phyloP scores from a whole-genome alignment of 345 rosid species.

The Aquilaria malaccensis region DNA sequence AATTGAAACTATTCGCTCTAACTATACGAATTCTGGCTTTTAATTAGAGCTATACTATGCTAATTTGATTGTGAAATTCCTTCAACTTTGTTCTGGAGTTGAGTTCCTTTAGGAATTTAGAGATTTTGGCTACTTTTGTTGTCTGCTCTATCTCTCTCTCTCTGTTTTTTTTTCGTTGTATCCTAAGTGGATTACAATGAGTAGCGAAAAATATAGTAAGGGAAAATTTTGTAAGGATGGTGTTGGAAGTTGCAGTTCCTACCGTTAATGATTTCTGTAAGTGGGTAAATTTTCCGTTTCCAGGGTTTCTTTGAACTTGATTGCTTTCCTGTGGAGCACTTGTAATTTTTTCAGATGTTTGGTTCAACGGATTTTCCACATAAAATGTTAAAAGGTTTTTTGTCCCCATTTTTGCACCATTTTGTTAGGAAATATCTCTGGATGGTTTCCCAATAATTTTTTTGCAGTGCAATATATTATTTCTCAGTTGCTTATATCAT shows the following conservation, averaged over 20 bases:
- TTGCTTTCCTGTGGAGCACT: neutral
- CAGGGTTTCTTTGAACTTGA: neutral
- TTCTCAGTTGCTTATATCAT: neutral
- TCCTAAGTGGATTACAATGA: neutral
- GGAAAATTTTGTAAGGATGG: too few relatives aligned
- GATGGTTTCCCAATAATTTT: too few relatives aligned
- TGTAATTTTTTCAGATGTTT: neutral
- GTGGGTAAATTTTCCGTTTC: neutral
- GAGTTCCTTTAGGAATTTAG: conserved; percentile 21
- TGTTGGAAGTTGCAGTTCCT: neutral
- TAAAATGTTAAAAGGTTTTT: too few relatives aligned
- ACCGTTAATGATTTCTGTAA: neutral
- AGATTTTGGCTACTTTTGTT: conserved; percentile 48
- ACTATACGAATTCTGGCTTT: neutral
- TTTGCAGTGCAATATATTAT: too few relatives aligned
- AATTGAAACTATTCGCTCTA: too few relatives aligned
- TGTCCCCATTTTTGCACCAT: too few relatives aligned
- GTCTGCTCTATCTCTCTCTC: neutral
- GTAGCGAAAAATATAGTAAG: too few relatives aligned
- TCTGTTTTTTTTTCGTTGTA: neutral
- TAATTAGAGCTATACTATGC: neutral
- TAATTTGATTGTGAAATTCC: too few relatives aligned
- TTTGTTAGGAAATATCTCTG: too few relatives aligned
- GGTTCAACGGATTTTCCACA: too few relatives aligned
- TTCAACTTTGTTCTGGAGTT: too few relatives aligned